Conservation (phyloP, 1,139 yeast species). For the Nakaseomyces delphensis region DNA sequence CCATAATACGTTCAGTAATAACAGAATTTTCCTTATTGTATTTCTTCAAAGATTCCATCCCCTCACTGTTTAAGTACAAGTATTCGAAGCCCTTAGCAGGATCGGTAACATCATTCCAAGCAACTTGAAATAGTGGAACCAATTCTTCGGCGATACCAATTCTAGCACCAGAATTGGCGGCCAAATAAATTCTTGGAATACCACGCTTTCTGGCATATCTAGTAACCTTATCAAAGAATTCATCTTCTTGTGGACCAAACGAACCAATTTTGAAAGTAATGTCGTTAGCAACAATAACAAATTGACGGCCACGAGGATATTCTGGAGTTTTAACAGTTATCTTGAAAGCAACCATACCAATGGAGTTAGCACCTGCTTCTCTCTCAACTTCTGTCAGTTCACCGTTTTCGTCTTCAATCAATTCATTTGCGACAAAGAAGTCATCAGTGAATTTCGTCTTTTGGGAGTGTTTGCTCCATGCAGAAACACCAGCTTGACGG, state of each 20-base stretch:
- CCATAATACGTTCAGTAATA: conserved; percentile 71
- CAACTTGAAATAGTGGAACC: conserved; percentile 79
- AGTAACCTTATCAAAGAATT: conserved; percentile 83
- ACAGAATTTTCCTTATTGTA: conserved; percentile 55
- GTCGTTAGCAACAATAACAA: conserved; percentile 88
- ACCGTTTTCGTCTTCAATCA: conserved; percentile 73
- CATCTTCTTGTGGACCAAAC: conserved; percentile 96
- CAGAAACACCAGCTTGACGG: conserved; percentile 81
- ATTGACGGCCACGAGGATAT: conserved; percentile 91
- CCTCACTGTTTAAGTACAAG: conserved; percentile 70
- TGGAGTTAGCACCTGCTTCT: conserved; percentile 90
- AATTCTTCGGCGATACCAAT: conserved; percentile 96
- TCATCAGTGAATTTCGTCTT: conserved; percentile 61
- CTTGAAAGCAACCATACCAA: conserved; percentile 98
- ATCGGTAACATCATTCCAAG: conserved; percentile 73
- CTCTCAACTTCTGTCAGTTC: conserved; percentile 80
- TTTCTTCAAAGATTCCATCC: conserved; percentile 49
- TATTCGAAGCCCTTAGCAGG: conserved; percentile 86
- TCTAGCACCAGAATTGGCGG: conserved; percentile 98
- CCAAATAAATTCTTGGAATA: conserved; percentile 86
- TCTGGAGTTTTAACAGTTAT: conserved; percentile 90
- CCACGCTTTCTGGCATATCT: conserved; percentile 85
- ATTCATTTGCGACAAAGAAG: conserved; percentile 67
- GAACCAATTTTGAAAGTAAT: conserved; percentile 97
- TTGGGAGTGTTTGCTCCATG: conserved; percentile 67